phyloP scores from a whole-genome alignment of 2,329 filamentous ascomycete species.

The Amphichorda felina region DNA sequence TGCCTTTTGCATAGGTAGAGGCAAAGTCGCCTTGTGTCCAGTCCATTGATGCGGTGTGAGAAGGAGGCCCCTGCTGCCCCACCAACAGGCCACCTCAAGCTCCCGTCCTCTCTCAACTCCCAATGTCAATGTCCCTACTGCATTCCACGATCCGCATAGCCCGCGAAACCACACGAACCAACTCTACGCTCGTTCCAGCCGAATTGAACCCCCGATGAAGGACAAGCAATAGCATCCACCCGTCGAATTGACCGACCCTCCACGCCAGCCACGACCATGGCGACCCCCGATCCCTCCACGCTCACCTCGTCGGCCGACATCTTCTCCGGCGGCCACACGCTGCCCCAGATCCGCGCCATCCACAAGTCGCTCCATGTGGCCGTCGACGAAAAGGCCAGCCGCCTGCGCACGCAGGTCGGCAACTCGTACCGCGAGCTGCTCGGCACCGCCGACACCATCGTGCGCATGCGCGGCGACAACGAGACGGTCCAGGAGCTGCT shows the following conservation, averaged over 20 bases:
- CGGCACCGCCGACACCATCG: slow-evolving; percentile 86
- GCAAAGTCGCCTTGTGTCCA: too few relatives aligned
- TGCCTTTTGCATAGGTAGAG: too few relatives aligned
- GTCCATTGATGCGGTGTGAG: too few relatives aligned
- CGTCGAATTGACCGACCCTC: neutral
- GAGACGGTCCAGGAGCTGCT: slow-evolving; percentile 61
- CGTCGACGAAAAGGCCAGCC: slow-evolving; percentile 50
- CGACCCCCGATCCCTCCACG: slow-evolving; percentile 3
- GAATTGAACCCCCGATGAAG: neutral
- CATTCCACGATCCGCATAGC: neutral
- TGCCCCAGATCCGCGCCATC: slow-evolving; percentile 52
- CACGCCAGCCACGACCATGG: neutral
- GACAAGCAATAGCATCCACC: neutral
- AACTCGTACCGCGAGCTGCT: slow-evolving; percentile 77
- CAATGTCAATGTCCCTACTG: neutral
- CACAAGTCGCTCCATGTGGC: slow-evolving; percentile 47
- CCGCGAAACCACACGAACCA: too few relatives aligned
- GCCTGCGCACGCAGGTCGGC: slow-evolving; percentile 52
- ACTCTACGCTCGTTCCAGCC: too few relatives aligned
- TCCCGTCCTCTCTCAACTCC: neutral
- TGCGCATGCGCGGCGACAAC: slow-evolving; percentile 76
- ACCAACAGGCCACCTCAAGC: slow-evolving; percentile 1
- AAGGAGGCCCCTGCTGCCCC: neutral
- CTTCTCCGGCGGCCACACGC: slow-evolving; percentile 42
- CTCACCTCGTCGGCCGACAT: slow-evolving; percentile 39